Conservation (phyloP, 768 basidiomycete genomes). For the Suillus fuscotomentosus region DNA sequence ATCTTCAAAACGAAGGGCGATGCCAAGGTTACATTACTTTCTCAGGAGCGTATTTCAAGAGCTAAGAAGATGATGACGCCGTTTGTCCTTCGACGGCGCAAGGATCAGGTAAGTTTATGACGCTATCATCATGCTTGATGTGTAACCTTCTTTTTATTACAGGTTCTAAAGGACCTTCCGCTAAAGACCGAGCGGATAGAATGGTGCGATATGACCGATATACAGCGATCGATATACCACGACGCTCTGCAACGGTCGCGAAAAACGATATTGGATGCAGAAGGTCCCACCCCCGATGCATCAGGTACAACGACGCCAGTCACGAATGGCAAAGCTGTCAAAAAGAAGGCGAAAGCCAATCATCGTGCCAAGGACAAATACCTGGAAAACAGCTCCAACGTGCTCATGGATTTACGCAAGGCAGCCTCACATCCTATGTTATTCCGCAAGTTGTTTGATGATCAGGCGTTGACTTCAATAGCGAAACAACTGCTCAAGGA, state of each 20-base stretch:
- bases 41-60: slow-evolving; percentile 88
- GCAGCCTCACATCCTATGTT: slow-evolving; percentile 96
- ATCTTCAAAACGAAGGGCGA: slow-evolving; percentile 99
- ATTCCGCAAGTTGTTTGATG: slow-evolving; percentile 83
- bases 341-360: slow-evolving; percentile 31
- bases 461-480: slow-evolving; percentile 69
- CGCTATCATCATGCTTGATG: neutral
- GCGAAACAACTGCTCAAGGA: slow-evolving; percentile 86
- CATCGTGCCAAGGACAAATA: slow-evolving; percentile 66
- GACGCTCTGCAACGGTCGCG: slow-evolving; percentile 84
- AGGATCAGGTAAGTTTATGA: slow-evolving; percentile 71
- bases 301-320: slow-evolving; percentile 33
- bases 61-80: slow-evolving; percentile 99
- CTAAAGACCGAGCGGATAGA: slow-evolving; percentile 91
- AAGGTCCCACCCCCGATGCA: slow-evolving; percentile 20
- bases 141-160: slow-evolving; percentile 4
- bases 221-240: slow-evolving; percentile 81
- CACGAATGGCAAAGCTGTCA: slow-evolving; percentile 23
- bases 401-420: slow-evolving; percentile 96
- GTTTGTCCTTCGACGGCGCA: slow-evolving; percentile 94
- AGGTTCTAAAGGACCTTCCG: slow-evolving; percentile 93
- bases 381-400: slow-evolving; percentile 83
- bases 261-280: slow-evolving; percentile 66
- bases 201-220: slow-evolving; percentile 89
- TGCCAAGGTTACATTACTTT: slow-evolving; percentile 81